Percentiles rank a stretch among this genome's conserved stretches.
Evolutionary conservation across 2,329 filamentous ascomycete species (phyloP).

Genomic region (Fusarium pseudonygamai): DNA sequence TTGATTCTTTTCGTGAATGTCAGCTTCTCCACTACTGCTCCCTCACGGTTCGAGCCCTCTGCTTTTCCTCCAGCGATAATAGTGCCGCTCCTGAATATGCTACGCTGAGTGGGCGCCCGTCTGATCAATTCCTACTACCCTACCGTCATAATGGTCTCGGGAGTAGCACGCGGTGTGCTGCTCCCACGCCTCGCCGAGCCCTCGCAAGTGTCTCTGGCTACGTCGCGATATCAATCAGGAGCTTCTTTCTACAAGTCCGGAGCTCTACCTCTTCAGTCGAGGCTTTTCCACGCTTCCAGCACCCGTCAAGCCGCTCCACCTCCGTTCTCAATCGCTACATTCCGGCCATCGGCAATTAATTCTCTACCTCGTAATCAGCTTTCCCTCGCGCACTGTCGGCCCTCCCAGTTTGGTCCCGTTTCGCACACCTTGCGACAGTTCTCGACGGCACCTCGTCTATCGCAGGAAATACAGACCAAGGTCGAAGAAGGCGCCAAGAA

Average conservation of each 20-base stretch:
- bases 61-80: constrained; percentile 20
- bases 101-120: constrained; percentile 34
- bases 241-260: constrained; percentile 29
- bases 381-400: background rate
- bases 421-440: constrained; percentile 44
- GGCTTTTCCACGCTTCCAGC: constrained; percentile 29
- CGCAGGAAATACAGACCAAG: constrained; percentile 42
- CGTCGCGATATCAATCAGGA: constrained; percentile 37
- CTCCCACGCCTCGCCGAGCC: constrained; percentile 56
- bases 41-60: constrained; percentile 1
- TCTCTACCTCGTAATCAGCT: constrained; percentile 5
- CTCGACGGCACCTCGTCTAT: constrained; percentile 40
- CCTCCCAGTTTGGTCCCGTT: constrained; percentile 18
- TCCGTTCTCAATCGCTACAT: constrained; percentile 40
- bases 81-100: constrained; percentile 45
- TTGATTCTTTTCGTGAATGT: constrained; percentile 28
- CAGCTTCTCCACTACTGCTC: constrained; percentile 16
- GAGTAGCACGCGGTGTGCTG: constrained; percentile 60
- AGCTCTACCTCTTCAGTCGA: constrained; percentile 25
- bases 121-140: constrained; percentile 32
- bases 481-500: constrained; percentile 50
- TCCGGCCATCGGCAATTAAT: constrained; percentile 30
- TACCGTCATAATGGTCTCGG: constrained; percentile 58
- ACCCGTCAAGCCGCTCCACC: constrained; percentile 36
- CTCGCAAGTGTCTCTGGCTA: constrained; percentile 39